phyloP scores from a whole-genome alignment of 371 early-diverging fungal genomes.

The Rhizopus stolonifer region DNA sequence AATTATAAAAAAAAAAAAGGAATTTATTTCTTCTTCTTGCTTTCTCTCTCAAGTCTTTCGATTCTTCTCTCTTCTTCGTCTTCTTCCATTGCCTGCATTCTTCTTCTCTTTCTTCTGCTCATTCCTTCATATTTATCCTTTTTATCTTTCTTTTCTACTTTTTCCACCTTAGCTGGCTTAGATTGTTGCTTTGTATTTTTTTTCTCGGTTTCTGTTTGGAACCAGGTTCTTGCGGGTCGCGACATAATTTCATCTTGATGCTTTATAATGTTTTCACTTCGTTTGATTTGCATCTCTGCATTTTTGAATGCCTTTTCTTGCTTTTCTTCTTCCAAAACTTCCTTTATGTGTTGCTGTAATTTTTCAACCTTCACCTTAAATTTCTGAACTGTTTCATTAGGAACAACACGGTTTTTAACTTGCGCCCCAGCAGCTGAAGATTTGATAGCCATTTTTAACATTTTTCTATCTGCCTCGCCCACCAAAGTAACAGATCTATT shows the following conservation, averaged over 20 bases:
- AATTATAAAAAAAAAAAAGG: neutral
- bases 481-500: conserved; percentile 80
- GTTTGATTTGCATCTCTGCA: conserved; percentile 89
- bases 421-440: conserved; percentile 63
- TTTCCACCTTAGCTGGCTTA: too few species aligned
- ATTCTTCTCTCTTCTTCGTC: conserved; percentile 33
- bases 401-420: conserved; percentile 88
- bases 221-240: conserved; percentile 94
- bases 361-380: conserved; percentile 70
- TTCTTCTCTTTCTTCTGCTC: conserved; percentile 64
- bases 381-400: conserved; percentile 70
- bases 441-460: conserved; percentile 93
- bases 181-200: conserved; percentile 32
- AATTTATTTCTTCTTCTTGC: neutral
- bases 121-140: conserved; percentile 65
- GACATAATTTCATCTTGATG: conserved; percentile 85
- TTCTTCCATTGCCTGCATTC: conserved; percentile 59
- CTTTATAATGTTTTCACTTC: conserved; percentile 81
- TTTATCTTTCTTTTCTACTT: neutral
- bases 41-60: too few species aligned
- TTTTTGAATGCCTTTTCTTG: conserved; percentile 68
- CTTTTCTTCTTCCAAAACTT: conserved; percentile 83
- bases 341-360: conserved; percentile 69
- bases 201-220: conserved; percentile 74
- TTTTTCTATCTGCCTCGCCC: conserved; percentile 88